Base-by-base conservation (phyloP, 2,329 filamentous ascomycete species). In the Fusarium goolgardi region DNA sequence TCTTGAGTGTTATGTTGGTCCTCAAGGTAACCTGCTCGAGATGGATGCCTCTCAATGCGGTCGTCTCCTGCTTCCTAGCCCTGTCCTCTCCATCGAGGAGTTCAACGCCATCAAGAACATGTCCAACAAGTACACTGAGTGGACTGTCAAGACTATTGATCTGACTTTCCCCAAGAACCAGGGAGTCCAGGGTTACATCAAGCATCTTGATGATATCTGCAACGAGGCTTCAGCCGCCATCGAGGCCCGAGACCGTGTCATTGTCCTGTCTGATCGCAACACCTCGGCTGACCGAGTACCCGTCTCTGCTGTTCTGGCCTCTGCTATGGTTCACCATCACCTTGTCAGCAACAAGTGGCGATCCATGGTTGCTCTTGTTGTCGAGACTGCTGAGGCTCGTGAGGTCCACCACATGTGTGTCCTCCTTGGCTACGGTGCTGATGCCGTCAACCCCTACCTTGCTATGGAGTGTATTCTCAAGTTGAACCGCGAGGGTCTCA, bases 361-460 rank as follows among this genome's bases (percentile, higher is more conserved):
- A 78, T 94, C 95, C 15, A 88, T 94, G 80, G 93, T 89, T 71
- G 95, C 94, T 46, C 82, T 98, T 45, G 86, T 97, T 40, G 88
- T 97, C 34, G 95, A 98, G 84, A 97, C 94, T 67, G 95, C 91
- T 45, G 95, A 98, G 79, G 95, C 95, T 73, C 93, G 95, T 81
- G 95, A 98, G 81, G 95, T 98, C 10, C 95, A 98, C 80, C 95
- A 98, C 82, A 97, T 97, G 93, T 97, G 93, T 82, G 95, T 98
- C n/a, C 86, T 97, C 43, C 88, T 98, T 63, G 95, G 95, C 55
- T 98, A 98, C 75, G 95, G 95, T 82, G 94, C 91, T 56, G 95
- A 98, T 81, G 95, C 91, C 49, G 89, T 98, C 77, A 97, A 96
- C 84, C 95, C 95, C 21, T 97, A 97, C 80, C 89, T 97, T 50